phyloP scores from a whole-genome alignment of 1,284 basidiomycete species.

The Dichomitus squalens region DNA sequence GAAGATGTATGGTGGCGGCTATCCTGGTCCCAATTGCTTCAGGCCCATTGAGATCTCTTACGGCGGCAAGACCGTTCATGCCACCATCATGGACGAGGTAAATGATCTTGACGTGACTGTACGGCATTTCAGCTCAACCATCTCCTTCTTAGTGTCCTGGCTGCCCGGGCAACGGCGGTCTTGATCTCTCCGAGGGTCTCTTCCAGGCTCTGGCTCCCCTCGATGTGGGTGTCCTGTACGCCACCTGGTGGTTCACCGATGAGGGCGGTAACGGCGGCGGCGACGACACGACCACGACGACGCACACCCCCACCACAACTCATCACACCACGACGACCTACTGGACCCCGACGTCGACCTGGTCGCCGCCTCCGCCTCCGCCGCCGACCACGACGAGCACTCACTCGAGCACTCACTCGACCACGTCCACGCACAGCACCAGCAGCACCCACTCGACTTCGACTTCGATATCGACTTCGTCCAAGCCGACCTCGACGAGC shows the following conservation, averaged over 20 bases:
- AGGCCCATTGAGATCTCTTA: conserved; percentile 65
- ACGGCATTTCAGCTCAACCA: not conserved
- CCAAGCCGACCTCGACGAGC: conserved; percentile 24
- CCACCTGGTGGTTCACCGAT: conserved; percentile 25
- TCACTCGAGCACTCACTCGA: conserved; percentile 25
- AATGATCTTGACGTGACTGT: conserved; percentile 15
- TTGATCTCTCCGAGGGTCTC: conserved; percentile 79
- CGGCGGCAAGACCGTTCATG: conserved; percentile 61
- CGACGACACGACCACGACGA: conserved; percentile 16
- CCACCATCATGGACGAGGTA: conserved; percentile 71
- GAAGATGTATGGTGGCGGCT: conserved; percentile 55
- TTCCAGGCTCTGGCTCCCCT: conserved; percentile 64
- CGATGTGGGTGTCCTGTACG: conserved; percentile 26
- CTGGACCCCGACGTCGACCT: conserved; percentile 20
- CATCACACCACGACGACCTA: conserved; percentile 25
- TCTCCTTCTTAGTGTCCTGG: conserved; percentile 56
- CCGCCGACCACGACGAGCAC: conserved; percentile 17
- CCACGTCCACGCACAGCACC: conserved; percentile 28
- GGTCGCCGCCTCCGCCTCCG: conserved; percentile 6
- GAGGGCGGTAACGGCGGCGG: conserved; percentile 46
- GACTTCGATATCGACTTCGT: no score
- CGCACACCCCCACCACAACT: conserved; percentile 17
- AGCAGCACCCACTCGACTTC: conserved; percentile 8
- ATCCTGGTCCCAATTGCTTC: conserved; percentile 66
- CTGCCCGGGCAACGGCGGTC: conserved; percentile 63